These are phyloP conservation scores for Niveomyces coronatus DNA, from an alignment of 2,329 filamentous ascomycete species.

Conservation along the genomic window DNA sequence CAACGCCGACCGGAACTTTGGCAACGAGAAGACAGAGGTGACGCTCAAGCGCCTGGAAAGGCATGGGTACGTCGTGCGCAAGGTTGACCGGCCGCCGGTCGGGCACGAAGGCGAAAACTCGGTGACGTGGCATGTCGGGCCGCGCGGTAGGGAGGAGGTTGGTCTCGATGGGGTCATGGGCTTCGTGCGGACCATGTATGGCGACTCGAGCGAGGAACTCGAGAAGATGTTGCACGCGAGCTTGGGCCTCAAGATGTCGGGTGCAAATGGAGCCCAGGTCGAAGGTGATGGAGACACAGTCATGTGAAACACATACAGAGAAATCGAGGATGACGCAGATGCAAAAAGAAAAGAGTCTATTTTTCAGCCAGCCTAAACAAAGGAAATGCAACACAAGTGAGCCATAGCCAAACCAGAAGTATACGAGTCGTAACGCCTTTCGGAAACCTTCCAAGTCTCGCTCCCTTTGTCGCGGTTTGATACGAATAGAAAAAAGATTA, in stretches of 20 bases:
- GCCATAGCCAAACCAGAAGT: not conserved
- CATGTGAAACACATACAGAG: conserved; percentile 1
- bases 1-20: conserved; percentile 66
- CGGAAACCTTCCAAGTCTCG: too few relatives aligned
- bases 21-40: conserved; percentile 64
- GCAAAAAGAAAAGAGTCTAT: too few relatives aligned
- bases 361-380: too few relatives aligned
- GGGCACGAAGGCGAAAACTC: conserved; percentile 58
- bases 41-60: conserved; percentile 64
- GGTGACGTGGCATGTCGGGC: conserved; percentile 74
- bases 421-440: too few relatives aligned
- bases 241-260: conserved; percentile 38
- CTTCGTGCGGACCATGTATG: conserved; percentile 54
- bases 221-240: conserved; percentile 51
- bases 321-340: too few relatives aligned
- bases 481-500: conserved; percentile 15
- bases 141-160: conserved; percentile 76
- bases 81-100: conserved; percentile 49
- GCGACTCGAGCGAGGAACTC: conserved; percentile 40
- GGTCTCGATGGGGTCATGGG: conserved; percentile 65
- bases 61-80: conserved; percentile 74
- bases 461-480: too few relatives aligned
- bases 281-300: conserved; percentile 12
- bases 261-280: conserved; percentile 18
- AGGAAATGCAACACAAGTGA: too few relatives aligned